A percentile compares a stretch with the other conserved stretches of the same genome.
Conservation (phyloP, 495 filamentous ascomycete genomes). For the Tetracladium setigerum region DNA sequence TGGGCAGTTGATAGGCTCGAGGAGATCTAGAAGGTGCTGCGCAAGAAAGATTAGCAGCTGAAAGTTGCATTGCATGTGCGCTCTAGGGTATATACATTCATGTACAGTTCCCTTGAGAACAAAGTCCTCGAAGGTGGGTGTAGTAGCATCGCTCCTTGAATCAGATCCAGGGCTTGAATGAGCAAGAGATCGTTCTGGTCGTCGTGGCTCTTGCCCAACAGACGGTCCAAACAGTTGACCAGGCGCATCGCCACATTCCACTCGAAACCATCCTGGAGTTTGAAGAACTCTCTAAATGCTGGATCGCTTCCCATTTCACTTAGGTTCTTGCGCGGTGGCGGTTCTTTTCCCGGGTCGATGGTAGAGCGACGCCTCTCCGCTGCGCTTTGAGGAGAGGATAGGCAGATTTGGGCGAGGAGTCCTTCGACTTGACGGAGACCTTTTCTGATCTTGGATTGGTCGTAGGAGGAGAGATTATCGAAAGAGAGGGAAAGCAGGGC, state of each 20-base stretch:
- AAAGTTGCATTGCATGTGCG: neutral
- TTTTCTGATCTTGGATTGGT: constrained; percentile 81
- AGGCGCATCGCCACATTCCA: constrained; percentile 93
- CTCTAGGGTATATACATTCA: constrained; percentile 59
- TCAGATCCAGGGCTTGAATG: constrained; percentile 77
- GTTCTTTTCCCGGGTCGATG: constrained; percentile 36
- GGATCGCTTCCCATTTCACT: constrained; percentile 70
- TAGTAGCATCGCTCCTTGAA: constrained; percentile 83
- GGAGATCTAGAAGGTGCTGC: constrained; percentile 81
- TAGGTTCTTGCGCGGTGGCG: constrained; percentile 49
- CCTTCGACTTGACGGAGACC: constrained; percentile 94
- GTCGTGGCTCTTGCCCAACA: constrained; percentile 72
- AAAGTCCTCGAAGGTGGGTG: constrained; percentile 87
- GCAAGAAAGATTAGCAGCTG: neutral
- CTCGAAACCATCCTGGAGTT: constrained; percentile 92
- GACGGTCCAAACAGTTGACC: constrained; percentile 77
- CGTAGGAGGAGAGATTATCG: constrained; percentile 92
- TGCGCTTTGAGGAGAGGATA: constrained; percentile 39
- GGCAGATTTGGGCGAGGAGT: constrained; percentile 90
- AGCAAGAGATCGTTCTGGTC: constrained; percentile 86
- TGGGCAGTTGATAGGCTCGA: constrained; percentile 86
- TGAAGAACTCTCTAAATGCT: constrained; percentile 93
- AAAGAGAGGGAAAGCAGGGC: constrained; percentile 86
- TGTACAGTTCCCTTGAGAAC: constrained; percentile 85
- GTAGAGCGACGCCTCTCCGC: constrained; percentile 25